phyloP scores from a whole-genome alignment of 176 grass and related monocot species.

The Pontederia paniculata region DNA sequence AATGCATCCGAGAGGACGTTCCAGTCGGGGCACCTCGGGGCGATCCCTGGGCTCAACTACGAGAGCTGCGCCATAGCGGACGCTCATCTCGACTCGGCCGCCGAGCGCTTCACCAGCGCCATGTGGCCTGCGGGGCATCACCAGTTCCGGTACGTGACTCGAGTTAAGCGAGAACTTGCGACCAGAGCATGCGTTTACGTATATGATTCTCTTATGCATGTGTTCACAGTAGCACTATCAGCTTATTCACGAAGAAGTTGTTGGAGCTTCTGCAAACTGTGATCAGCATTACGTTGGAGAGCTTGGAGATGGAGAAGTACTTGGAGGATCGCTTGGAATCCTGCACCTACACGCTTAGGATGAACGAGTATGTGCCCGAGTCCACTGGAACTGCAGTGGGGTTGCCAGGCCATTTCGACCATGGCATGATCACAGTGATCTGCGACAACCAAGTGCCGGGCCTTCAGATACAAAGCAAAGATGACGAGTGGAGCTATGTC shows the following conservation, averaged over 20 bases:
- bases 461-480: too few relatives aligned
- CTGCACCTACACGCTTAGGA: too few relatives aligned
- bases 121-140: slow-evolving; percentile 42
- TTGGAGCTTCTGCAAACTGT: slow-evolving; percentile 9
- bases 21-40: background rate
- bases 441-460: too few relatives aligned
- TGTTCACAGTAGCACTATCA: slow-evolving; percentile 11
- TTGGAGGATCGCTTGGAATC: background rate
- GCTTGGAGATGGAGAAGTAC: slow-evolving; percentile 13
- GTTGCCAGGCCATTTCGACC: too few relatives aligned
- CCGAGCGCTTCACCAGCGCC: slow-evolving; percentile 22
- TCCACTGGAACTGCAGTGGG: too few relatives aligned
- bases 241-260: slow-evolving; percentile 16
- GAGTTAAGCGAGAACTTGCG: background rate
- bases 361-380: too few relatives aligned
- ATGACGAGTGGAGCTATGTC: too few relatives aligned
- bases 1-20: background rate
- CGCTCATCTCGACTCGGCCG: slow-evolving; percentile 8
- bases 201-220: background rate
- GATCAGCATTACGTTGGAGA: slow-evolving; percentile 23
- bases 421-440: too few relatives aligned
- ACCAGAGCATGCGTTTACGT: background rate
- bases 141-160: slow-evolving; percentile 25
- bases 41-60: background rate
- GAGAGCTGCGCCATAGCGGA: slow-evolving; percentile 13